A percentile compares a stretch with the other conserved stretches of the same genome.
Evolutionary conservation across 2,329 filamentous ascomycete species (phyloP).

Genomic region (Epichloe uncinata): DNA sequence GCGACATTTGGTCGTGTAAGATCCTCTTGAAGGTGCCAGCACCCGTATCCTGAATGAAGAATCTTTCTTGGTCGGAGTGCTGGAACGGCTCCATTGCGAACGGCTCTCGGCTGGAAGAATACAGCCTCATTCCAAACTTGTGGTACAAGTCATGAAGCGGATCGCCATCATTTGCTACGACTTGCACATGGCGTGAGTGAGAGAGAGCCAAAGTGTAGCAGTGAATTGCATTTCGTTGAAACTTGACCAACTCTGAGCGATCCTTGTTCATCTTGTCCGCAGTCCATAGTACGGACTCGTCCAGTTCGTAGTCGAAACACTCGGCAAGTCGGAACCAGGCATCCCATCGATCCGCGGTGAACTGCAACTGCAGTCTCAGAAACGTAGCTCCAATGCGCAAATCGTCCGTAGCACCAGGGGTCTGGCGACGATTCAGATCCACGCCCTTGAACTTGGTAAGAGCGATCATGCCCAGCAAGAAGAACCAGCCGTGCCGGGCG

Average conservation of each 20-base stretch:
- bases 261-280: slow-evolving; percentile 86
- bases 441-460: slow-evolving; percentile 68
- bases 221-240: slow-evolving; percentile 71
- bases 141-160: slow-evolving; percentile 45
- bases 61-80: slow-evolving; percentile 42
- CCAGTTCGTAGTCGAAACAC: slow-evolving; percentile 75
- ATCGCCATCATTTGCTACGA: slow-evolving; percentile 34
- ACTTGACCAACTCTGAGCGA: slow-evolving; percentile 56
- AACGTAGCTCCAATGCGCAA: slow-evolving; percentile 70
- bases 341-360: slow-evolving; percentile 72
- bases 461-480: slow-evolving; percentile 76
- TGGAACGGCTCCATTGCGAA: slow-evolving; percentile 50
- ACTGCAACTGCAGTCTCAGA: slow-evolving; percentile 70
- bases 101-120: slow-evolving; percentile 47
- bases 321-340: slow-evolving; percentile 83
- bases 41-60: slow-evolving; percentile 38
- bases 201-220: slow-evolving; percentile 55
- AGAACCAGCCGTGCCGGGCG: slow-evolving; percentile 82
- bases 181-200: slow-evolving; percentile 33
- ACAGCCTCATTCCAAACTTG: slow-evolving; percentile 48
- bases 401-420: slow-evolving; percentile 68
- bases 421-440: slow-evolving; percentile 61
- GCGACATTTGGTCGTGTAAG: slow-evolving; percentile 41
- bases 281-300: slow-evolving; percentile 78
- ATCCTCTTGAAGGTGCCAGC: slow-evolving; percentile 38